Evolutionary conservation across 108 stramenopile genomes (phyloP).

Genomic region (Fistulifera solaris): DNA sequence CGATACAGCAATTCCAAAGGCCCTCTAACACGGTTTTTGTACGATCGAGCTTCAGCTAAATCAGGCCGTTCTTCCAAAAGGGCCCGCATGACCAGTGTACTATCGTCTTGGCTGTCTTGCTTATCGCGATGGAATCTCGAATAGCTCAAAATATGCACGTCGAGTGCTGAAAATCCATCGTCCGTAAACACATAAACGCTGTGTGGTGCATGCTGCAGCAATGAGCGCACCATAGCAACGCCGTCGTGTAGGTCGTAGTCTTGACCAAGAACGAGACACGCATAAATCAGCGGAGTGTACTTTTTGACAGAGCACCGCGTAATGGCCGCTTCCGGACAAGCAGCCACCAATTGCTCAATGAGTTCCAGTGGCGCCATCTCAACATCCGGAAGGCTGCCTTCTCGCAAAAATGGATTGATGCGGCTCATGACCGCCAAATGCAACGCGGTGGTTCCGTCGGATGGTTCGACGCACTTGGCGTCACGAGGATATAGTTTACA

Average conservation of each 20-base stretch:
- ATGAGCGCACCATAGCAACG: slow-evolving; percentile 19
- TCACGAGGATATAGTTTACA: slow-evolving; percentile 9
- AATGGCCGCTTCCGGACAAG: slow-evolving; percentile 23
- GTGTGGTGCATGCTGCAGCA: slow-evolving; percentile 19
- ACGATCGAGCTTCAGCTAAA: slow-evolving; percentile 20
- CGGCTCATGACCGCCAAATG: slow-evolving; percentile 39
- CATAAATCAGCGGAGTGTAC: slow-evolving; percentile 32
- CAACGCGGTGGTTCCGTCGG: slow-evolving; percentile 33
- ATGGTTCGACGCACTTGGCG: slow-evolving; percentile 15
- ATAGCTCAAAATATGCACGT: slow-evolving; percentile 35
- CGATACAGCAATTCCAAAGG: slow-evolving; percentile 32
- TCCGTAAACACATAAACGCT: slow-evolving; percentile 20
- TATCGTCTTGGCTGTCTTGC: slow-evolving; percentile 11
- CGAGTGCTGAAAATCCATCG: slow-evolving; percentile 23
- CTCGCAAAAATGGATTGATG: slow-evolving; percentile 12
- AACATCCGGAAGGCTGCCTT: background rate
- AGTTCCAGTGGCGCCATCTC: slow-evolving; percentile 21
- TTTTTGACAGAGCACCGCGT: slow-evolving; percentile 15
- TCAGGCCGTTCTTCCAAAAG: slow-evolving; percentile 18
- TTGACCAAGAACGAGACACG: slow-evolving; percentile 26
- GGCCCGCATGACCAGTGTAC: slow-evolving; percentile 19
- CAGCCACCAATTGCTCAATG: slow-evolving; percentile 24
- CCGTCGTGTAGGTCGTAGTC: slow-evolving; percentile 20
- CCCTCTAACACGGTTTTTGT: slow-evolving; percentile 17
- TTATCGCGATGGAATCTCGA: slow-evolving; percentile 21